Conservation (phyloP, 1,284 basidiomycete genomes). For the Cryptococcus amylolentus region DNA sequence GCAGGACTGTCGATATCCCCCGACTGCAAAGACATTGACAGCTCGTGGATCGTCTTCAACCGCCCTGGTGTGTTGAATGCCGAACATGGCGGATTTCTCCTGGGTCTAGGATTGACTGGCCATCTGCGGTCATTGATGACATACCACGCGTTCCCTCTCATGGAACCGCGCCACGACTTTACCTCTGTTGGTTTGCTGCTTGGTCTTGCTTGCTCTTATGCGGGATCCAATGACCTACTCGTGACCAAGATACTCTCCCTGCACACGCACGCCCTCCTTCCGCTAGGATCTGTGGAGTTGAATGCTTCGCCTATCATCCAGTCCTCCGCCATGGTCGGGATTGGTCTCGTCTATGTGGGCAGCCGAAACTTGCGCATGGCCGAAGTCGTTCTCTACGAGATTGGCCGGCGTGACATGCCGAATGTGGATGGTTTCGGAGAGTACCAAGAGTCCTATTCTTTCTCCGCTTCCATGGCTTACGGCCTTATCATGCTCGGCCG, state of each 20-base stretch:
- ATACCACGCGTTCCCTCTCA: slow-evolving; percentile 77
- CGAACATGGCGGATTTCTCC: slow-evolving; percentile 91
- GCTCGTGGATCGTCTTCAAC: slow-evolving; percentile 92
- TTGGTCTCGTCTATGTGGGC: slow-evolving; percentile 86
- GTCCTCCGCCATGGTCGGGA: slow-evolving; percentile 78
- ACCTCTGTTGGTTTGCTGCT: slow-evolving; percentile 91
- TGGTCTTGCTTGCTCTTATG: slow-evolving; percentile 83
- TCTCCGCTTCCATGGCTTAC: slow-evolving; percentile 82
- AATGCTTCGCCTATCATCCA: slow-evolving; percentile 88
- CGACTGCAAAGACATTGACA: slow-evolving; percentile 72
- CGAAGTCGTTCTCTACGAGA: slow-evolving; percentile 81
- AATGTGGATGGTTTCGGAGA: slow-evolving; percentile 78
- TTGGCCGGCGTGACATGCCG: slow-evolving; percentile 70
- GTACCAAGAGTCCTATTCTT: slow-evolving; percentile 85
- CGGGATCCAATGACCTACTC: slow-evolving; percentile 81
- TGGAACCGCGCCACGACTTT: slow-evolving; percentile 90
- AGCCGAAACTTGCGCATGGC: slow-evolving; percentile 86
- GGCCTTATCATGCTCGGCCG: slow-evolving; percentile 94
- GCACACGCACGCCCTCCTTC: slow-evolving; percentile 87
- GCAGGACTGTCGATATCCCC: slow-evolving; percentile 79
- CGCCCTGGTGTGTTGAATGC: slow-evolving; percentile 79
- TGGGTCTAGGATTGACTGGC: slow-evolving; percentile 86
- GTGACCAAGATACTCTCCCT: slow-evolving; percentile 88
- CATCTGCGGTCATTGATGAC: slow-evolving; percentile 83
- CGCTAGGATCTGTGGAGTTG: slow-evolving; percentile 78